Base-by-base conservation (phyloP, 164 flowering plant species). In the Brasenia schreberi region DNA sequence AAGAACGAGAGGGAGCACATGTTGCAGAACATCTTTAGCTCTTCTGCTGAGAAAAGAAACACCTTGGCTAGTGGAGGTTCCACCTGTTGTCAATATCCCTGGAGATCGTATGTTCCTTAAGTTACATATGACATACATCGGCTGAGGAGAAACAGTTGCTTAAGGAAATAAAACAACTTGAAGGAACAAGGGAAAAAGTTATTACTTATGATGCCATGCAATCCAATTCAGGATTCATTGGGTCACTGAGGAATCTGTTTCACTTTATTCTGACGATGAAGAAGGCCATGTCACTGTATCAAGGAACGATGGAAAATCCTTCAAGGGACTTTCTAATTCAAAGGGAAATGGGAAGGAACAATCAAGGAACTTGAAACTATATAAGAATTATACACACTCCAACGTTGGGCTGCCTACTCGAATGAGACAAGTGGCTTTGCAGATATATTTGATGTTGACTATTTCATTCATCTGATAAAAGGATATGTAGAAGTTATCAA, bases 351-450 rank as follows among this genome's bases (percentile, higher is more conserved):
- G 27, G 27, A 23, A 23, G 27, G 27, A 23, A 23, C 27, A 23
- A 23, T 23, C 27, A 23, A 23, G 27, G 27, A 23, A 23, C 27
- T 23, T 23, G 27, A 23, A 23, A 23, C 27, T 23, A 23, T 23
- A 23, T 23, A 23, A 23, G 27, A 23, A 23, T 23, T 23, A 23
- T 23, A 23, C 27, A 23, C 27, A 23, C 27, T 23, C 27, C 27
- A 23, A 23, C 27, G 27, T 23, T 23, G 27, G 27, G 97, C 95
- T 77, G 90, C 97, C 3, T 94, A 94, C 70, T 94, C 97, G 99
- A 91, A 94, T 70, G 99, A 94, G 69, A 86, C 97, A n/a, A 94
- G 99, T 82, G 99, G 96, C 69, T 94, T 94, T 85, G 93, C 88
- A 83, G 99, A 91, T 88, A 90, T 91, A 27, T 94, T 91, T 82